These are phyloP conservation scores for Tremellales sp. DNA, from an alignment of 1,284 basidiomycete genomes.

Conservation along the genomic window DNA sequence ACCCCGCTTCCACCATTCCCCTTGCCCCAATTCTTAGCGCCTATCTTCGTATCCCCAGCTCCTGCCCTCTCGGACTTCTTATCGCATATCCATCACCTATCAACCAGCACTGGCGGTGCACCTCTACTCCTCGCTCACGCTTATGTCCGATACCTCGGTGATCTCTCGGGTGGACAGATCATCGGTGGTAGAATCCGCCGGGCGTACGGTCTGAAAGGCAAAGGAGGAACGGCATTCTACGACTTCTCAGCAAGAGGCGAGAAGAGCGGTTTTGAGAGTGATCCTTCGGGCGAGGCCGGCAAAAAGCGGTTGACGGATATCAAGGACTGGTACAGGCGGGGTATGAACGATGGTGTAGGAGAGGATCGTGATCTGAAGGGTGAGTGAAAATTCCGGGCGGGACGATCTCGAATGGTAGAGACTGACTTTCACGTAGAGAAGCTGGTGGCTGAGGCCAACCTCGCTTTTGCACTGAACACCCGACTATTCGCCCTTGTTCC, in stretches of 20 bases:
- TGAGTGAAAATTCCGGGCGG: constrained; percentile 27
- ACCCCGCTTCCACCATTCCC: constrained; percentile 57
- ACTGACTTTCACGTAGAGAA: constrained; percentile 37
- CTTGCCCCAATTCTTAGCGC: constrained; percentile 45
- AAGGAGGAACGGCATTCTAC: constrained; percentile 64
- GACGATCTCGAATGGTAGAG: background rate
- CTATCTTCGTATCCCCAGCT: constrained; percentile 52
- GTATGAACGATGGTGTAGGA: constrained; percentile 62
- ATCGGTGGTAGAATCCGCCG: constrained; percentile 63
- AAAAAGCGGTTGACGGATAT: constrained; percentile 58
- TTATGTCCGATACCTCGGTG: constrained; percentile 81
- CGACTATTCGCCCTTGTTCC: constrained; percentile 59
- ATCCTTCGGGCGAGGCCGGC: constrained; percentile 50
- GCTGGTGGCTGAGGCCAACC: constrained; percentile 61
- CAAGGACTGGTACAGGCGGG: constrained; percentile 70
- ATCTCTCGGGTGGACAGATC: constrained; percentile 74
- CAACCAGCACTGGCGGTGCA: constrained; percentile 52
- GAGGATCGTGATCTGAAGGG: constrained; percentile 58
- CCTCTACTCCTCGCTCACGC: constrained; percentile 69
- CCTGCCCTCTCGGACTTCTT: constrained; percentile 57
- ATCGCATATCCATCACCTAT: constrained; percentile 51
- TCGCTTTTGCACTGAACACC: constrained; percentile 65
- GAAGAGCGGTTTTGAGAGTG: constrained; percentile 31
- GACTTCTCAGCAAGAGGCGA: constrained; percentile 53
- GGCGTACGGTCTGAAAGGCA: constrained; percentile 60